phyloP scores from a whole-genome alignment of 768 basidiomycete genomes.

The Hygrophorus pudorinus region DNA sequence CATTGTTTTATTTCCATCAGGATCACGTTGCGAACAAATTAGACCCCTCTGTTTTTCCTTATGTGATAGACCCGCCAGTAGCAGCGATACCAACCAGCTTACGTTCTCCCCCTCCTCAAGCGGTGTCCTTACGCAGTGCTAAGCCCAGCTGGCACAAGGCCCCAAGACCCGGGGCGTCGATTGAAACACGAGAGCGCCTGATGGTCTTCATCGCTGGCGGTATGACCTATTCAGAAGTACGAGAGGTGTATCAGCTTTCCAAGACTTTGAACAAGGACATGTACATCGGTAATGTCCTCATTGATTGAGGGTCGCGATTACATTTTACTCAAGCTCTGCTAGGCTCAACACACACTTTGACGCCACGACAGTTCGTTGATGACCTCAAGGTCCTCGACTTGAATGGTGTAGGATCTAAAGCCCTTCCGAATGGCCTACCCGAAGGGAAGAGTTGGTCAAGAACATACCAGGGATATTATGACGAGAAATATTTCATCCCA shows the following conservation, averaged over 20 bases:
- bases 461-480: slow-evolving; percentile 68
- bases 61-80: slow-evolving; percentile 71
- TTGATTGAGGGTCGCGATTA: background rate
- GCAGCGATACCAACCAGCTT: slow-evolving; percentile 34
- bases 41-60: slow-evolving; percentile 77
- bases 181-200: slow-evolving; percentile 61
- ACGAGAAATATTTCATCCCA: slow-evolving; percentile 63
- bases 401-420: slow-evolving; percentile 73
- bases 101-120: slow-evolving; percentile 42
- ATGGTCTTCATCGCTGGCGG: slow-evolving; percentile 92
- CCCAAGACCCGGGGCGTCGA: slow-evolving; percentile 37
- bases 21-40: slow-evolving; percentile 76
- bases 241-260: slow-evolving; percentile 78
- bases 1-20: slow-evolving; percentile 42
- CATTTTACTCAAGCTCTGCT: slow-evolving; percentile 2
- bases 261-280: slow-evolving; percentile 74
- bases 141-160: slow-evolving; percentile 87
- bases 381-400: slow-evolving; percentile 84
- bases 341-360: slow-evolving; percentile 88
- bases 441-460: slow-evolving; percentile 35
- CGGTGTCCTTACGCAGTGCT: slow-evolving; percentile 77
- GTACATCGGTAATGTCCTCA: slow-evolving; percentile 58
- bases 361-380: slow-evolving; percentile 76
- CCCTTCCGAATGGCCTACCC: slow-evolving; percentile 59
- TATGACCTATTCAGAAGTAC: slow-evolving; percentile 91